Evolutionary conservation across 148 eudicot species (phyloP).

Genomic region (Fagopyrum tataricum): DNA sequence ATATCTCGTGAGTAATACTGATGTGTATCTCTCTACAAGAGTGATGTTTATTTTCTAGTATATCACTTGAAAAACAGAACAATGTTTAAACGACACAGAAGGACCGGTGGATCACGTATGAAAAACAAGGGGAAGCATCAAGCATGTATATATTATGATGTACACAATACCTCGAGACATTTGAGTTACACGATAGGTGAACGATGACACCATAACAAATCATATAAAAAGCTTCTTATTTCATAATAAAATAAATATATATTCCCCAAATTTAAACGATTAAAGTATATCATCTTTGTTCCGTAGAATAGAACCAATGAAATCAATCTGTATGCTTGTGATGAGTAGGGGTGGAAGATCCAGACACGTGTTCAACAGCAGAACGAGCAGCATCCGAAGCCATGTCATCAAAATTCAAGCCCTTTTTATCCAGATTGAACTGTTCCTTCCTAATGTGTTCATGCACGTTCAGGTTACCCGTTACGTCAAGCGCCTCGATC

Average conservation of each 20-base stretch:
- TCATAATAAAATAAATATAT: not conserved
- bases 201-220: not conserved
- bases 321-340: constrained; percentile 7
- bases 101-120: not conserved
- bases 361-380: not conserved
- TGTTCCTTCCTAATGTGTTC: constrained; percentile 9
- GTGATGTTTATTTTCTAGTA: too few species aligned
- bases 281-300: not conserved
- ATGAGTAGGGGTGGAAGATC: not conserved
- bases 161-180: too few species aligned
- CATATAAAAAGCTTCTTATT: not conserved
- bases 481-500: constrained; percentile 5
- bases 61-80: too few species aligned
- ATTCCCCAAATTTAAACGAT: not conserved
- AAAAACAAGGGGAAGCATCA: too few species aligned
- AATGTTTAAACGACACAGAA: too few species aligned
- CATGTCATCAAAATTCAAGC: constrained; percentile 10
- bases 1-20: too few species aligned
- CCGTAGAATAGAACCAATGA: not conserved
- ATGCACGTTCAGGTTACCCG: not conserved
- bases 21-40: too few species aligned
- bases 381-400: not conserved
- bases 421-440: not conserved
- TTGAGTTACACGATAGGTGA: not conserved
- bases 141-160: not conserved